Conservation (phyloP, 2,329 filamentous ascomycete species). For the Botrytis aclada region DNA sequence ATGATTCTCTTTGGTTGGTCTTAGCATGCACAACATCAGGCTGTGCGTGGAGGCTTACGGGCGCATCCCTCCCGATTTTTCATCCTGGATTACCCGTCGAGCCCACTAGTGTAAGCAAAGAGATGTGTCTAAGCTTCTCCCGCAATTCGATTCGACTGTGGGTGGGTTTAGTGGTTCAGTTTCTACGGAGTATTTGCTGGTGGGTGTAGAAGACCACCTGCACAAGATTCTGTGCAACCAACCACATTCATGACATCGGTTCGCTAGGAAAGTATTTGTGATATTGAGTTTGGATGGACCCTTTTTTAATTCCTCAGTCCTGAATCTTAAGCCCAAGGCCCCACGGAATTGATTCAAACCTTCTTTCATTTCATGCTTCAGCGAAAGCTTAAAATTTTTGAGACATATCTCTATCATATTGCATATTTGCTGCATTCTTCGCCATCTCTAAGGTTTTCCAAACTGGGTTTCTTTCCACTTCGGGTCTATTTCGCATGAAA, state of each 20-base stretch:
- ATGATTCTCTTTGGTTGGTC: neutral
- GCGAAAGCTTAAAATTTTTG: neutral
- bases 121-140: constrained; percentile 13
- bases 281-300: neutral
- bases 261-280: neutral
- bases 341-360: neutral
- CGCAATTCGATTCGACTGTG: neutral
- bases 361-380: neutral
- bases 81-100: constrained; percentile 5
- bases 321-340: neutral
- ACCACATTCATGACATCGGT: neutral
- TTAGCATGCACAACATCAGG: constrained; percentile 18
- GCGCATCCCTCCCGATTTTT: neutral
- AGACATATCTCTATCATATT: neutral
- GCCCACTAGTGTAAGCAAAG: constrained; percentile 10
- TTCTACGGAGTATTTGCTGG: neutral
- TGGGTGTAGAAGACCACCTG: neutral
- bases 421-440: constrained; percentile 4
- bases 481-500: constrained; percentile 4
- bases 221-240: constrained; percentile 20
- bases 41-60: constrained; percentile 14
- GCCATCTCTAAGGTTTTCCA: neutral
- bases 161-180: neutral
- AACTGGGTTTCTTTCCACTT: neutral
- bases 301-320: neutral